These are phyloP conservation scores for Coprinellus micaceus DNA, from an alignment of 768 basidiomycete genomes.

Conservation along the genomic window DNA sequence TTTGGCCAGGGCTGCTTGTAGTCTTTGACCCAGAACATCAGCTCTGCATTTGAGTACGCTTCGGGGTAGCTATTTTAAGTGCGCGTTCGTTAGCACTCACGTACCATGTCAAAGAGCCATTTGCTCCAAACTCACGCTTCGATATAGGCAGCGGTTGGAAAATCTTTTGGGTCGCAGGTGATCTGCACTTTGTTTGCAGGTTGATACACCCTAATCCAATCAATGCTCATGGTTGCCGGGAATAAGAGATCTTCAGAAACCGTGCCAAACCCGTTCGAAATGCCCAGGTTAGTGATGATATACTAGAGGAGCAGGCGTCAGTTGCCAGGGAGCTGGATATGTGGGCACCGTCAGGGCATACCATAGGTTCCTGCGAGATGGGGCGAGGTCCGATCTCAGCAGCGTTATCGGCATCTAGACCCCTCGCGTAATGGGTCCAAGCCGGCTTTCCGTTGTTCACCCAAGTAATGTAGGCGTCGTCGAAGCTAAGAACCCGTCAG, in stretches of 20 bases:
- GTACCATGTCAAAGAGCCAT: neutral
- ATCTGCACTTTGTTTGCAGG: slow-evolving; percentile 59
- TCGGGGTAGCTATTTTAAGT: slow-evolving; percentile 34
- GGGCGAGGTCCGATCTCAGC: slow-evolving; percentile 60
- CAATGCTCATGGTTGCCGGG: slow-evolving; percentile 66
- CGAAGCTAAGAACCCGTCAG: slow-evolving; percentile 17
- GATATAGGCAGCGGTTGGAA: slow-evolving; percentile 77
- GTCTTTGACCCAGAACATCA: slow-evolving; percentile 56
- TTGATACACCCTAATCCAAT: slow-evolving; percentile 88
- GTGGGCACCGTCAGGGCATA: too few relatives aligned
- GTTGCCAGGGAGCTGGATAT: neutral
- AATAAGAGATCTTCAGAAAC: slow-evolving; percentile 63
- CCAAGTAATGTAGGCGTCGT: slow-evolving; percentile 66
- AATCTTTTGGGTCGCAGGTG: slow-evolving; percentile 72
- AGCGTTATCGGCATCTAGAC: slow-evolving; percentile 45
- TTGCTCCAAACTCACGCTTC: slow-evolving; percentile 28
- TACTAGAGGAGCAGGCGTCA: slow-evolving; percentile 12
- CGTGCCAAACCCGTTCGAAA: slow-evolving; percentile 64
- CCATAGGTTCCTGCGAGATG: slow-evolving; percentile 76
- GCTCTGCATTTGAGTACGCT: slow-evolving; percentile 69
- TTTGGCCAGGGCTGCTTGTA: slow-evolving; percentile 58
- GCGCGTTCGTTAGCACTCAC: neutral
- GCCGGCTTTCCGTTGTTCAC: slow-evolving; percentile 54
- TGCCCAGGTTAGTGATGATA: slow-evolving; percentile 68
- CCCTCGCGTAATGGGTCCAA: slow-evolving; percentile 64